phyloP scores from a whole-genome alignment of 2,329 filamentous ascomycete genomes.

The Raffaelea albimanens region DNA sequence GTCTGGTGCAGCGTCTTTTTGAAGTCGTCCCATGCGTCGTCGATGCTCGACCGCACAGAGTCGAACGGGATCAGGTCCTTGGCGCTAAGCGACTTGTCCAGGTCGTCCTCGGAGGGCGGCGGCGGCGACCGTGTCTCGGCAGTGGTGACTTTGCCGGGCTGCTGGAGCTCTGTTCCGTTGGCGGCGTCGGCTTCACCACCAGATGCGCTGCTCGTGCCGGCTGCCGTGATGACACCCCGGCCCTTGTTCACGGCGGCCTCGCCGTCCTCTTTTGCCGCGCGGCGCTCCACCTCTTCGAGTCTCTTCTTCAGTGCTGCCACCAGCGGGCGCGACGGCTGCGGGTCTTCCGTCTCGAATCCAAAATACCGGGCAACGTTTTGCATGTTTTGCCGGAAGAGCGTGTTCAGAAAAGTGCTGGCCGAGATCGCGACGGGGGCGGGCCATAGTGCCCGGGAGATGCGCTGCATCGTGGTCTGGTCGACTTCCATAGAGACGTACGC shows the following conservation, averaged over 20 bases:
- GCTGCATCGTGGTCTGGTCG: conserved; percentile 17
- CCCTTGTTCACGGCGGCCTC: background rate
- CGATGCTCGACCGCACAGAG: conserved; percentile 17
- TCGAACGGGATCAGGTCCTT: conserved; percentile 15
- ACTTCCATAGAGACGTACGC: conserved; percentile 10
- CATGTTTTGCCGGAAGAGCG: conserved; percentile 35
- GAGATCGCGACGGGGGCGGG: conserved; percentile 42
- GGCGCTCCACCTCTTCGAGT: conserved; percentile 17
- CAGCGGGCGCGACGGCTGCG: conserved; percentile 10
- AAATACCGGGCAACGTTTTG: conserved; percentile 33
- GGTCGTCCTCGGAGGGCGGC: background rate
- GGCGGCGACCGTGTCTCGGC: no score
- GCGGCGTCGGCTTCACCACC: background rate
- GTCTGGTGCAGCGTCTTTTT: conserved; percentile 29
- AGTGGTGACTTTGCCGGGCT: background rate
- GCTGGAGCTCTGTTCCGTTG: background rate
- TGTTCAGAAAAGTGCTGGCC: conserved; percentile 40
- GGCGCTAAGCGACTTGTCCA: conserved; percentile 2
- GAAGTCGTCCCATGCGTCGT: conserved; percentile 24
- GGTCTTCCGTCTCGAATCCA: conserved; percentile 25
- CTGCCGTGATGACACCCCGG: background rate
- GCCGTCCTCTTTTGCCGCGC: background rate
- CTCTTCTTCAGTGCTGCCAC: conserved; percentile 23
- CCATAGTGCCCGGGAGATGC: conserved; percentile 40
- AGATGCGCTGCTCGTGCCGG: no score